Evolutionary conservation across 371 early-diverging fungal species (phyloP).

Genomic region (Apophysomyces elegans): DNA sequence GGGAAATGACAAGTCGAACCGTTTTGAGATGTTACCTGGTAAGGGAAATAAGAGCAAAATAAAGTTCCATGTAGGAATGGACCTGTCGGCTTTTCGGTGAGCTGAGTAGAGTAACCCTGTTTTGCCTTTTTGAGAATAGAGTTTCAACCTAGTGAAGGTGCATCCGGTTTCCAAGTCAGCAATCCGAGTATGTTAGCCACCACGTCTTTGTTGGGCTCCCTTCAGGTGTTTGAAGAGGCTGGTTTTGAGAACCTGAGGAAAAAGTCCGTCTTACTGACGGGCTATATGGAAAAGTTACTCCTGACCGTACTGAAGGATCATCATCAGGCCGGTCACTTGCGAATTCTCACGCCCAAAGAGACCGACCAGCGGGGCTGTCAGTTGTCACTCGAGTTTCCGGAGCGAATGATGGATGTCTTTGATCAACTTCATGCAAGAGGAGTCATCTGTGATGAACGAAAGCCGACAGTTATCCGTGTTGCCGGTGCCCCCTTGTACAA

Average conservation of each 20-base stretch:
- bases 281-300: slow-evolving; percentile 76
- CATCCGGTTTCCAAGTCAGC: slow-evolving; percentile 86
- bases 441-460: slow-evolving; percentile 88
- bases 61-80: no score
- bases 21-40: slow-evolving; percentile 82
- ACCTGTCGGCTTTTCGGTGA: no score
- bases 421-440: slow-evolving; percentile 65
- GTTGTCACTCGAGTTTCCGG: slow-evolving; percentile 76
- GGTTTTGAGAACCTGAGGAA: slow-evolving; percentile 67
- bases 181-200: slow-evolving; percentile 86
- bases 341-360: slow-evolving; percentile 83
- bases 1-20: slow-evolving; percentile 82
- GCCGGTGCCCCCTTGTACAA: slow-evolving; percentile 93
- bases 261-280: slow-evolving; percentile 80
- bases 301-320: slow-evolving; percentile 30
- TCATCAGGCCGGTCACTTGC: slow-evolving; percentile 49
- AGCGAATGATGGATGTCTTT: slow-evolving; percentile 65
- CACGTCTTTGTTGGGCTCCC: slow-evolving; percentile 73
- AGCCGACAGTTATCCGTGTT: slow-evolving; percentile 92
- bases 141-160: slow-evolving; percentile 82
- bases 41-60: slow-evolving; percentile 9
- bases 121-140: slow-evolving; percentile 17
- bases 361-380: slow-evolving; percentile 85
- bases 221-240: slow-evolving; percentile 82
- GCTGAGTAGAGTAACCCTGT: no score